Conservation (phyloP, 2,329 filamentous ascomycete genomes). For the Iodosphaeria phyllophila region DNA sequence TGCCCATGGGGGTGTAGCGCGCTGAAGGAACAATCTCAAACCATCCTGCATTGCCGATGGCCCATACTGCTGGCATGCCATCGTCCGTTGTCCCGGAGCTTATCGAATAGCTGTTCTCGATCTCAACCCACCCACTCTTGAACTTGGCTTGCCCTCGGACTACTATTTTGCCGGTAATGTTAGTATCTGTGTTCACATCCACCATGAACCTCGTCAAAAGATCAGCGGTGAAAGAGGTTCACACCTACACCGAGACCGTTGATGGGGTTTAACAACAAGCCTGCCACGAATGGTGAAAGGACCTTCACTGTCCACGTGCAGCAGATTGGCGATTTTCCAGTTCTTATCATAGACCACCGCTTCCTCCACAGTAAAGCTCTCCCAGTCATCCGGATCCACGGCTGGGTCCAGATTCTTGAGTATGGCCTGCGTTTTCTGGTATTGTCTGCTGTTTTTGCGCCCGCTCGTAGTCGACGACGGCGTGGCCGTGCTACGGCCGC, state of each 20-base stretch:
- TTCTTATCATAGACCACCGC: conserved; percentile 38
- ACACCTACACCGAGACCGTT: conserved; percentile 18
- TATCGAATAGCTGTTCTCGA: conserved; percentile 37
- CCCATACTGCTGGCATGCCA: conserved; percentile 43
- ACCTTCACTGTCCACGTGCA: conserved; percentile 38
- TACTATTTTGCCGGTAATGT: too few relatives aligned
- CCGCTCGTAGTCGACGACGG: conserved; percentile 25
- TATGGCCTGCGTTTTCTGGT: conserved; percentile 15
- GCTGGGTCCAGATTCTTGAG: conserved; percentile 16
- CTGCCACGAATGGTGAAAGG: conserved; percentile 43
- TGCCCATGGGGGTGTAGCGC: conserved; percentile 35
- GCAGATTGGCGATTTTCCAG: conserved; percentile 38
- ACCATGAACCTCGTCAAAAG: not conserved
- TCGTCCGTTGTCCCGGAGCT: conserved; percentile 28
- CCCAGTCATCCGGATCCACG: conserved; percentile 30
- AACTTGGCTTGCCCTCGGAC: conserved; percentile 13
- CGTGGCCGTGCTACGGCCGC: conserved; percentile 18
- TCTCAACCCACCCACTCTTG: conserved; percentile 26
- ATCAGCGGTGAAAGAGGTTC: not conserved
- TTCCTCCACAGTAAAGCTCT: conserved; percentile 41
- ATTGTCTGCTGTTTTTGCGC: conserved; percentile 15
- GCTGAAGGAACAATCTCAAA: conserved; percentile 44
- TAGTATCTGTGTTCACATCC: conserved; percentile 3
- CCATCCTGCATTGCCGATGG: conserved; percentile 45
- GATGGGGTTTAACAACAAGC: conserved; percentile 29